A percentile compares a stretch with the other conserved stretches of the same genome.
phyloP scores from a whole-genome alignment of 495 filamentous ascomycete genomes.

The Podospora tetraspora region DNA sequence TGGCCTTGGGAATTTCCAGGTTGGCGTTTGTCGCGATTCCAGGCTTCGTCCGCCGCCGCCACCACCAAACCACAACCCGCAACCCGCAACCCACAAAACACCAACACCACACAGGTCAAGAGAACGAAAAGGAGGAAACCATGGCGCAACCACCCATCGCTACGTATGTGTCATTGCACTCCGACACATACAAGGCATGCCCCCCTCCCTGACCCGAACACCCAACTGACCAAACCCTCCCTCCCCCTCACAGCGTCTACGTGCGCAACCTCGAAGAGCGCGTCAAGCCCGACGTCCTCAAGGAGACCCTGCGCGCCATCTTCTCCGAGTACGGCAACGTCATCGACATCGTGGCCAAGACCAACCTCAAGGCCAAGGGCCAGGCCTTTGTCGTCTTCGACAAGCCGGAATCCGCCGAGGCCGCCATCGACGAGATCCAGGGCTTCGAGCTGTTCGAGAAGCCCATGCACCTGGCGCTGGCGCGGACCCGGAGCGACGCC shows the following conservation, averaged over 20 bases:
- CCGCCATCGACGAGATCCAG: constrained; percentile 83
- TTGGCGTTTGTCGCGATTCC: not conserved
- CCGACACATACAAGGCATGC: constrained; percentile 48
- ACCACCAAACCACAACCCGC: not conserved
- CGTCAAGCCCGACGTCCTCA: constrained; percentile 75
- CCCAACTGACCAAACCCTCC: constrained; percentile 18
- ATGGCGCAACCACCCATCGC: constrained; percentile 36
- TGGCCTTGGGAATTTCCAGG: not conserved
- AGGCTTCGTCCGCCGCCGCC: not conserved
- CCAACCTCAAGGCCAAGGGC: constrained; percentile 84
- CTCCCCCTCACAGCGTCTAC: constrained; percentile 48
- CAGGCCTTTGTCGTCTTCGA: constrained; percentile 97
- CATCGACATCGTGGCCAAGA: constrained; percentile 89
- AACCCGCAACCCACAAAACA: not conserved
- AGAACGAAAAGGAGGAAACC: constrained; percentile 23
- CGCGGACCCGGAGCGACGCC: constrained; percentile 81
- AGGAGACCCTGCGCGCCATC: constrained; percentile 65
- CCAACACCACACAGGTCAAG: not conserved
- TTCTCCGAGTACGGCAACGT: constrained; percentile 90
- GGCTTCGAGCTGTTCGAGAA: constrained; percentile 94
- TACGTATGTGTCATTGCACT: constrained; percentile 65
- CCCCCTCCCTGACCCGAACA: not conserved
- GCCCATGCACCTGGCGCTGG: constrained; percentile 82
- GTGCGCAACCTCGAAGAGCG: constrained; percentile 91
- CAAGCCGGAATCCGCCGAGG: constrained; percentile 62